phyloP scores from a whole-genome alignment of 208 protist species.

The Leishmania aethiopica region DNA sequence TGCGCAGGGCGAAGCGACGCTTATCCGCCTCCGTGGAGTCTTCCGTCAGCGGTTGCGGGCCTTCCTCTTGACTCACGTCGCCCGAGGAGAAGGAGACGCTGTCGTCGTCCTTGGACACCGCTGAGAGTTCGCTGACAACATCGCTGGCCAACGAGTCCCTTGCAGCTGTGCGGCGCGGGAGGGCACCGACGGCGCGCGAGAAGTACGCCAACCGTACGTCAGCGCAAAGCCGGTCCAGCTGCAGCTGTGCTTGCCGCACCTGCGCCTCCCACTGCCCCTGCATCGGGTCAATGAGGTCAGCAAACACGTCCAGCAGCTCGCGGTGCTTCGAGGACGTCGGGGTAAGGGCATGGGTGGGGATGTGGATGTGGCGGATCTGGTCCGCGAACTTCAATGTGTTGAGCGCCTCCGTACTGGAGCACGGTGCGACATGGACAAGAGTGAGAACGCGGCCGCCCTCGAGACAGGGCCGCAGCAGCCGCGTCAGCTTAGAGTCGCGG shows the following conservation, averaged over 20 bases:
- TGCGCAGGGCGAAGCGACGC: slow-evolving; percentile 39
- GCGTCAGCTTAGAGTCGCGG: slow-evolving; percentile 92
- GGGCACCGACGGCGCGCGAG: slow-evolving; percentile 22
- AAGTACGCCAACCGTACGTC: slow-evolving; percentile 76
- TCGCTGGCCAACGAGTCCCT: slow-evolving; percentile 20
- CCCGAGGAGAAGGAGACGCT: slow-evolving; percentile 20
- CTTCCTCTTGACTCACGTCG: slow-evolving; percentile 30
- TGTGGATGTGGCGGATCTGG: slow-evolving; percentile 77
- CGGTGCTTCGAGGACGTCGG: slow-evolving; percentile 43
- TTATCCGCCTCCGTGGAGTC: slow-evolving; percentile 17
- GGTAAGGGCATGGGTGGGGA: slow-evolving; percentile 64
- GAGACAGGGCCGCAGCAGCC: slow-evolving; percentile 86
- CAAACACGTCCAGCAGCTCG: slow-evolving; percentile 70
- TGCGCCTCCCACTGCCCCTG: slow-evolving; percentile 53
- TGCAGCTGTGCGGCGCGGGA: slow-evolving; percentile 6
- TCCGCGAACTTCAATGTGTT: slow-evolving; percentile 86
- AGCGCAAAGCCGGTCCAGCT: slow-evolving; percentile 72
- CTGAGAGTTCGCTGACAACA: slow-evolving; percentile 28
- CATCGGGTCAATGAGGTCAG: slow-evolving; percentile 76
- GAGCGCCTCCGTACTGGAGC: slow-evolving; percentile 62
- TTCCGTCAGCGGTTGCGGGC: slow-evolving; percentile 16
- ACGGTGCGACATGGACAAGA: slow-evolving; percentile 85
- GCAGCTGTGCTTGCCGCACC: slow-evolving; percentile 38
- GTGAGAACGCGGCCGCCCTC: slow-evolving; percentile 78
- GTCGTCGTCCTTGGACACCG: slow-evolving; percentile 23